A percentile compares a stretch with the other conserved stretches of the same genome.
phyloP scores from a whole-genome alignment of 306 rosid species.

The Rubus idaeus region DNA sequence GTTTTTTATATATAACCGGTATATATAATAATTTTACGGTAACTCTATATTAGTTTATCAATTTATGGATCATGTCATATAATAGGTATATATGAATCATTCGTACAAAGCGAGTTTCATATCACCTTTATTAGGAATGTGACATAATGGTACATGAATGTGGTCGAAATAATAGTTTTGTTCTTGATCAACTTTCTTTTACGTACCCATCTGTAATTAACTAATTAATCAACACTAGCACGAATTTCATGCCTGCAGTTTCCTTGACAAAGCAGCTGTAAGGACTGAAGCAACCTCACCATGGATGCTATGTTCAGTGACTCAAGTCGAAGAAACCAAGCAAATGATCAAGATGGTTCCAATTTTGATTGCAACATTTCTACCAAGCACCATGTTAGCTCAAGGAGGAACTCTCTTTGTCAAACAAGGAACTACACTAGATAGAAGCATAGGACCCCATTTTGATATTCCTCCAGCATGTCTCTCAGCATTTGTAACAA shows the following conservation, averaged over 20 bases:
- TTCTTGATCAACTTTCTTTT: background rate
- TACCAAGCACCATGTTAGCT: slow-evolving; percentile 53
- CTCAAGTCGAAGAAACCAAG: slow-evolving; percentile 89
- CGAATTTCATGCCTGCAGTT: slow-evolving; percentile 38
- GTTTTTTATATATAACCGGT: too few species aligned
- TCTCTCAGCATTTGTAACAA: slow-evolving; percentile 45
- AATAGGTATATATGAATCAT: too few species aligned
- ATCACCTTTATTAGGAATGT: too few species aligned
- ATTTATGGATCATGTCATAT: too few species aligned
- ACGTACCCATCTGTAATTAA: background rate
- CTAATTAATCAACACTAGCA: background rate
- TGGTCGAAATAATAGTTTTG: background rate
- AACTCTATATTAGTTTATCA: too few species aligned
- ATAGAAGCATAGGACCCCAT: slow-evolving; percentile 54
- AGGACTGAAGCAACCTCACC: slow-evolving; percentile 40
- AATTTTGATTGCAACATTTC: slow-evolving; percentile 48
- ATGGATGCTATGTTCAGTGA: slow-evolving; percentile 69
- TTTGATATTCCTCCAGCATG: slow-evolving; percentile 66
- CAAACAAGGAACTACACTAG: slow-evolving; percentile 65
- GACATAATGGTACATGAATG: too few species aligned
- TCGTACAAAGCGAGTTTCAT: too few species aligned
- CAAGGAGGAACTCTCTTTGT: slow-evolving; percentile 56
- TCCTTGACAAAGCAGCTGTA: slow-evolving; percentile 70
- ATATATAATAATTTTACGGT: too few species aligned
- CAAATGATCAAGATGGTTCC: slow-evolving; percentile 81